These are phyloP conservation scores for Saccharomyces hybrid DNA, from an alignment of 1,139 yeast species.

Conservation along the genomic window DNA sequence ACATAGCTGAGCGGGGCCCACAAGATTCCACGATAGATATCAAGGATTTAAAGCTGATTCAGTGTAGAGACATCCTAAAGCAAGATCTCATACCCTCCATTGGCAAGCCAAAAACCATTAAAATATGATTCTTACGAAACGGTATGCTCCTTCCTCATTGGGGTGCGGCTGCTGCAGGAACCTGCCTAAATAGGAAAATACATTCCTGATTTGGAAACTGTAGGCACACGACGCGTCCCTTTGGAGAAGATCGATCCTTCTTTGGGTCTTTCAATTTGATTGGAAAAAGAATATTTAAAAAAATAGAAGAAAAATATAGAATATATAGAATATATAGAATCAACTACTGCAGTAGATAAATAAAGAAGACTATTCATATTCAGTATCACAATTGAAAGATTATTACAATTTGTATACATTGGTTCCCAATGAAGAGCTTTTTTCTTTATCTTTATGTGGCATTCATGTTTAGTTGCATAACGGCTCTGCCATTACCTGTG, in stretches of 20 bases:
- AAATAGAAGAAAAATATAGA: neutral
- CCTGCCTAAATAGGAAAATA: neutral
- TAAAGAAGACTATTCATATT: neutral
- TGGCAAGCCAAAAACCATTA: neutral
- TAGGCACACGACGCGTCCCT: neutral
- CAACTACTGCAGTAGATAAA: neutral
- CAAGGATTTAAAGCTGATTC: slow-evolving; percentile 32
- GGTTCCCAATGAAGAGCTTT: neutral
- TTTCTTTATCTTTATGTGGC: neutral
- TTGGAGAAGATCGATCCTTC: neutral
- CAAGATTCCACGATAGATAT: slow-evolving; percentile 13
- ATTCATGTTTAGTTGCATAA: neutral
- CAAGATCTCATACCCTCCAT: neutral
- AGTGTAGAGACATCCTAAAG: slow-evolving; percentile 25
- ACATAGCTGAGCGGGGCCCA: slow-evolving; percentile 7
- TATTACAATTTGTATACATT: neutral
- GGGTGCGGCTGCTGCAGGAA: neutral
- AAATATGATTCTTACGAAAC: neutral
- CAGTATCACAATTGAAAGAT: neutral
- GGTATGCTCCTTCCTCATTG: neutral
- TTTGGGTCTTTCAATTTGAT: slow-evolving; percentile 5
- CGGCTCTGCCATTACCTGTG: slow-evolving; percentile 5
- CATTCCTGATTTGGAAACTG: neutral
- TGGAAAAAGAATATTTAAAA: neutral
- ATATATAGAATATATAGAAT: neutral